These are phyloP conservation scores for Xylariaceae sp. DNA, from an alignment of 2,329 filamentous ascomycete genomes.

Conservation along the genomic window DNA sequence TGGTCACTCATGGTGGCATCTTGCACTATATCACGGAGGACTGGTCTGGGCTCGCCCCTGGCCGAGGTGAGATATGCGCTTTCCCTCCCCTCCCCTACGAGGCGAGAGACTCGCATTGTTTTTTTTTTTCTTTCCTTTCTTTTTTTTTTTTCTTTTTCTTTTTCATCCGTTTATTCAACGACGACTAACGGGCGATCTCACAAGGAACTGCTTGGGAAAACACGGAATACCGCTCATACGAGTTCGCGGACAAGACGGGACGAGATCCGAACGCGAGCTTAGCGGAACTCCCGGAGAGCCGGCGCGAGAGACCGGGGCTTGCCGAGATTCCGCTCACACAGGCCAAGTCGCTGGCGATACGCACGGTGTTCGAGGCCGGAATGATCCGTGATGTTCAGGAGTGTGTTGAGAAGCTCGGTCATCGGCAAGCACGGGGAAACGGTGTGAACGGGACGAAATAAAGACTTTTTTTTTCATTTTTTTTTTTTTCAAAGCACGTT, in stretches of 20 bases:
- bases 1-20: conserved; percentile 79
- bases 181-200: conserved; percentile 1
- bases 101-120: too few relatives aligned
- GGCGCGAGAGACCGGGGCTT: conserved; percentile 39
- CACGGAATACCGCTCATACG: conserved; percentile 64
- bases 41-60: conserved; percentile 55
- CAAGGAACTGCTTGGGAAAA: conserved; percentile 69
- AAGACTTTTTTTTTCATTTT: background rate
- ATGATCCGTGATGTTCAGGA: conserved; percentile 1
- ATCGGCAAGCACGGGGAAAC: background rate
- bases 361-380: conserved; percentile 32
- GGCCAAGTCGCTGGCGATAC: conserved; percentile 43
- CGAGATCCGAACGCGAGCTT: conserved; percentile 44
- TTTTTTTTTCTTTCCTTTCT: too few relatives aligned
- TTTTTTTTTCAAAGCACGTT: too few relatives aligned
- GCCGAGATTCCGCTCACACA: conserved; percentile 36
- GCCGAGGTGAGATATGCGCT: conserved; percentile 33
- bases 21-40: conserved; percentile 82
- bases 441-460: background rate
- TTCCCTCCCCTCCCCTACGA: background rate
- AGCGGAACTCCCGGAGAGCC: conserved; percentile 45
- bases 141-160: background rate
- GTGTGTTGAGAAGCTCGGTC: conserved; percentile 4
- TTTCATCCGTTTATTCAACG: background rate
- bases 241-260: conserved; percentile 51